These are phyloP conservation scores for Plantago ovata DNA, from an alignment of 257 asterid genomes.

Conservation along the genomic window DNA sequence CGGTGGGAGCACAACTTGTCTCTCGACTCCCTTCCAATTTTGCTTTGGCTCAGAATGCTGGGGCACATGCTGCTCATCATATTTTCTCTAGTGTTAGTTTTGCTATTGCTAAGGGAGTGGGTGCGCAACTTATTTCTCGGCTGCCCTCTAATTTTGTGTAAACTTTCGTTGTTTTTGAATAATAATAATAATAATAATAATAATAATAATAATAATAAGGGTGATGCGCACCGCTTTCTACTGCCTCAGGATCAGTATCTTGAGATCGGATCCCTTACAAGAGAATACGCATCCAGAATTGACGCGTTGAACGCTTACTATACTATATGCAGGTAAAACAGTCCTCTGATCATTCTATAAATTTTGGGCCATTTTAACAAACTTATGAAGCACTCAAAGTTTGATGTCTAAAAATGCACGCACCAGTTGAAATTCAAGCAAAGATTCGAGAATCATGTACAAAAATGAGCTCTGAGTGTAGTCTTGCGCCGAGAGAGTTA, in stretches of 20 bases:
- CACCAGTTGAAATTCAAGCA: constrained; percentile 17
- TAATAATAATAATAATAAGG: no score
- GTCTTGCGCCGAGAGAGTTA: constrained; percentile 29
- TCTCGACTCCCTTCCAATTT: no score
- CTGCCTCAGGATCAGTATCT: constrained; percentile 38
- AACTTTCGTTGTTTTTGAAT: no score
- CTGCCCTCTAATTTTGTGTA: no score
- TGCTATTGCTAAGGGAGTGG: no score
- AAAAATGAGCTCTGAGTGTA: constrained; percentile 34
- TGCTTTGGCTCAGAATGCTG: no score
- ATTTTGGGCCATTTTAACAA: neutral
- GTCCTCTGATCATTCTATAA: neutral
- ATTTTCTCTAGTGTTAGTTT: no score
- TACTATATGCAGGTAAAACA: constrained; percentile 19
- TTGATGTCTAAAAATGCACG: constrained; percentile 10
- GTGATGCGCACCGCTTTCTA: no score
- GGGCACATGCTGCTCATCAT: no score
- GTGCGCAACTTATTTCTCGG: no score
- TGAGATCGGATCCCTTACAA: constrained; percentile 19
- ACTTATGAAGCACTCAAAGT: neutral
- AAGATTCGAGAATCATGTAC: constrained; percentile 30
- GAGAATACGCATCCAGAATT: constrained; percentile 27
- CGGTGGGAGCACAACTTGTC: no score
- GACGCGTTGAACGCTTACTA: constrained; percentile 24
- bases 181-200: no score